Base-by-base conservation (phyloP, 805 yeast genomes). In the Lachancea fermentati region DNA sequence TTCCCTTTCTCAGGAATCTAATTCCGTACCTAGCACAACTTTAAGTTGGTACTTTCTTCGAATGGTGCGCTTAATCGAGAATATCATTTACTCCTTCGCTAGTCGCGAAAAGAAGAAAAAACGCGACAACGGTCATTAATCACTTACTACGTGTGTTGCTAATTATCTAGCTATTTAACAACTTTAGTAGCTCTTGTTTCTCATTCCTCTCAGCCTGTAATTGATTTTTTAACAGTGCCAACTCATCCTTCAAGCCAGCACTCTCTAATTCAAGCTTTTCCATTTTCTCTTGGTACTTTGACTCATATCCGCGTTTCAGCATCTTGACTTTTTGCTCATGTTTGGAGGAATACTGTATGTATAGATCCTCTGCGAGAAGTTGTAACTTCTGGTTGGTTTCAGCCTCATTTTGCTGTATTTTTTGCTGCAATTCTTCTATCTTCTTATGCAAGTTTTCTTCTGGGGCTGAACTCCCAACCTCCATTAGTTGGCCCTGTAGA, bases 341-440 rank as follows among this genome's bases (percentile, higher is more conserved):
- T 55, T 85, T 85, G 36, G 81, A 78, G 2, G 86, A 76, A 54
- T 85, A 85, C 55, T 81, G 88, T 29, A 75, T 69, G 52, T 84
- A 84, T 8, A 85, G 65, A 49, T 80, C 85, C 44, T 78, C 80
- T 0, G 89, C 85, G 34, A 84, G 62, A 46, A 76, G 73, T 46
- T 78, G 77, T 29, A 81, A 61, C 51, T 76, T 73, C 42, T 67
- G 68, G 45, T 78, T 79, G 2, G 76, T 65, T 14, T 73, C 76
- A 19, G 59, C 58, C 41, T 78, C 80, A 19, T 70, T 68, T 2
- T 60, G 28, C 1, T 42, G 46, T 25, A 52, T 57, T 46, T 72
- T 72, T 2, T 55, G 55, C 19, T 63, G 63, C 31, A 64, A 53
- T 6, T 50, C 51, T 18, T 50, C 47, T 2, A 65, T 43, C 30